Percentiles rank a stretch among this genome's conserved stretches.
These are phyloP conservation scores for Colletotrichum cereale DNA, from an alignment of 2,329 filamentous ascomycete species.

Conservation along the genomic window DNA sequence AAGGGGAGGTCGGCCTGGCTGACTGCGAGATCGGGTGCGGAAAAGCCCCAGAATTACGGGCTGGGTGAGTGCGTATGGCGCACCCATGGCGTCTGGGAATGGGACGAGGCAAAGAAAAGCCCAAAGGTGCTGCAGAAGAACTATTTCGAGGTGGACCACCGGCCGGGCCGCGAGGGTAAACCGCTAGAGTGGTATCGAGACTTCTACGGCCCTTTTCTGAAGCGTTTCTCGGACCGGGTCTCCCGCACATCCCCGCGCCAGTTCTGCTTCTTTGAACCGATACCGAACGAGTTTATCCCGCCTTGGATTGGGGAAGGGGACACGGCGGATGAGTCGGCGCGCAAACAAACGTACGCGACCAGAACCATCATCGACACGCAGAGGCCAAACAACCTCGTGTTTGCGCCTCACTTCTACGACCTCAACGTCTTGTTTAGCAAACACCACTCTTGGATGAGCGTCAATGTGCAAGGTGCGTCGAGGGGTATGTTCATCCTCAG, in stretches of 20 bases:
- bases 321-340: not conserved
- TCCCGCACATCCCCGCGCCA: constrained; percentile 46
- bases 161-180: constrained; percentile 50
- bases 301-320: constrained; percentile 48
- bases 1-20: constrained; percentile 54
- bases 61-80: constrained; percentile 54
- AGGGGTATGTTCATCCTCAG: constrained; percentile 55
- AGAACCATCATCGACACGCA: constrained; percentile 46
- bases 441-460: constrained; percentile 51
- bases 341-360: constrained; percentile 45
- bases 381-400: constrained; percentile 52
- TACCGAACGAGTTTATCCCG: constrained; percentile 57
- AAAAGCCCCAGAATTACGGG: constrained; percentile 44
- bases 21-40: constrained; percentile 15
- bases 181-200: constrained; percentile 57
- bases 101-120: constrained; percentile 49
- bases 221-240: constrained; percentile 52
- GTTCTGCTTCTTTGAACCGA: constrained; percentile 55
- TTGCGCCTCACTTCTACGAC: constrained; percentile 58
- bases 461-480: constrained; percentile 56
- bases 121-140: constrained; percentile 46
- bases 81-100: constrained; percentile 54
- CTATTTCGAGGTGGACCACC: constrained; percentile 56
- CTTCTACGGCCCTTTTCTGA: constrained; percentile 56
- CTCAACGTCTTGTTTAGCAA: constrained; percentile 56